A percentile compares a stretch with the other conserved stretches of the same genome.
Evolutionary conservation across 1,284 basidiomycete species (phyloP).

Genomic region (Trametes pubescens): DNA sequence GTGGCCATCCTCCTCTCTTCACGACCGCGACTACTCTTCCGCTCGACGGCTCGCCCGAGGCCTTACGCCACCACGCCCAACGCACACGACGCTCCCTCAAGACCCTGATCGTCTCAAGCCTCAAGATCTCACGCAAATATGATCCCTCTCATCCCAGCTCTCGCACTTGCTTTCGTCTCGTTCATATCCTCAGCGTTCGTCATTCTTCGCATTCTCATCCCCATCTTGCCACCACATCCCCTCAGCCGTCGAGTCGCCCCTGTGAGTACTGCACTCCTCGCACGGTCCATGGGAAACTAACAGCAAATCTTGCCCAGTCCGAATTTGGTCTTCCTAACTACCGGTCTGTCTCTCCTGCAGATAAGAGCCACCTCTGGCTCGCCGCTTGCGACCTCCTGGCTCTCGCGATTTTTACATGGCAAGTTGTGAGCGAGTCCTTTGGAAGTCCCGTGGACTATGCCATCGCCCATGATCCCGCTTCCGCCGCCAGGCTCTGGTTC

Average conservation of each 20-base stretch:
- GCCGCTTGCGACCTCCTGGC: conserved; percentile 69
- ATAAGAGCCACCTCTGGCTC: conserved; percentile 77
- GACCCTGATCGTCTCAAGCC: conserved; percentile 25
- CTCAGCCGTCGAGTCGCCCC: conserved; percentile 74
- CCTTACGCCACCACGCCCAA: conserved; percentile 46
- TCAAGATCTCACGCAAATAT: conserved; percentile 48
- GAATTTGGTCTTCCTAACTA: conserved; percentile 76
- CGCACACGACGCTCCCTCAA: conserved; percentile 44
- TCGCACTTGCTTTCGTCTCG: conserved; percentile 72
- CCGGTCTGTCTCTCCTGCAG: conserved; percentile 65
- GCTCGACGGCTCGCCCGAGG: conserved; percentile 46
- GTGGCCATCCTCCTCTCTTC: conserved; percentile 33
- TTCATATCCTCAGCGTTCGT: conserved; percentile 75
- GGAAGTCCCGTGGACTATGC: conserved; percentile 53
- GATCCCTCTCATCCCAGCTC: conserved; percentile 69
- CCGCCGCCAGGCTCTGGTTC: conserved; percentile 68
- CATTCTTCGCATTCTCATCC: conserved; percentile 74
- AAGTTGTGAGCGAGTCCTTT: conserved; percentile 60
- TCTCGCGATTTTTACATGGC: conserved; percentile 69
- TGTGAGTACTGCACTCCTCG: conserved; percentile 50
- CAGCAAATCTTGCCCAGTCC: conserved; percentile 50
- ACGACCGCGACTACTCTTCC: conserved; percentile 43
- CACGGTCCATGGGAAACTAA: conserved; percentile 32
- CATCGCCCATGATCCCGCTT: conserved; percentile 55
- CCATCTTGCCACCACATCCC: conserved; percentile 73